Percentiles rank a stretch among this genome's conserved stretches.
phyloP scores from a whole-genome alignment of 768 basidiomycete species.

The Daedaleopsis nitida region DNA sequence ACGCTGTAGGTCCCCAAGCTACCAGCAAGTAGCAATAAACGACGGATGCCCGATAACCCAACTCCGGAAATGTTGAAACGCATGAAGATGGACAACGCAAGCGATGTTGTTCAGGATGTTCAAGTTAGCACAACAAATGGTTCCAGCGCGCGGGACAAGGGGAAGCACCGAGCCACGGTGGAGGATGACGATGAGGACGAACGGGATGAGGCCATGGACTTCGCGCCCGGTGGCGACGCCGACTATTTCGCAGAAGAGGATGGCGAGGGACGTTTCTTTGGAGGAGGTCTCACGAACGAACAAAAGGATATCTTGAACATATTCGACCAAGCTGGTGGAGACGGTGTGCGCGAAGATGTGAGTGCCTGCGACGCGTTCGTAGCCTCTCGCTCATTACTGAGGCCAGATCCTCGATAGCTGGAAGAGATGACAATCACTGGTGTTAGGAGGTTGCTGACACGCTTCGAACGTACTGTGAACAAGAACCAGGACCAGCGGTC shows the following conservation, averaged over 20 bases:
- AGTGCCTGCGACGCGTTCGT: conserved; percentile 4
- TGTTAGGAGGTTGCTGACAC: conserved; percentile 72
- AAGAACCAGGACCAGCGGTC: conserved; percentile 97
- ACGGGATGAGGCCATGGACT: conserved; percentile 38
- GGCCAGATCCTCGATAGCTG: conserved; percentile 40
- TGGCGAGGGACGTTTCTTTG: conserved; percentile 90
- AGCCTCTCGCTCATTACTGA: conserved; percentile 19
- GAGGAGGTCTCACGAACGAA: conserved; percentile 87
- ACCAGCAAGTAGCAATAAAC: conserved; percentile 62
- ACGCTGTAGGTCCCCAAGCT: conserved; percentile 64
- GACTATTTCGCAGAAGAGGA: conserved; percentile 93
- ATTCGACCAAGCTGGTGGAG: conserved; percentile 75
- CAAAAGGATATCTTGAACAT: conserved; percentile 97
- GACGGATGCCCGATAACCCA: conserved; percentile 76
- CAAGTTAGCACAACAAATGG: conserved; percentile 5
- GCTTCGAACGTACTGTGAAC: conserved; percentile 86
- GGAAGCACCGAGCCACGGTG: conserved; percentile 49
- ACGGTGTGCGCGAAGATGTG: conserved; percentile 70
- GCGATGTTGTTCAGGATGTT: conserved; percentile 12
- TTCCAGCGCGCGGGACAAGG: conserved; percentile 24
- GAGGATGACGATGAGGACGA: conserved; percentile 64
- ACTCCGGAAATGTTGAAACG: conserved; percentile 83
- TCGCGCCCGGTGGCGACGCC: conserved; percentile 85
- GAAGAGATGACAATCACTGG: conserved; percentile 69
- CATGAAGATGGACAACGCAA: conserved; percentile 56